Base-by-base conservation (phyloP, 352 stramenopile species). In the Phytophthora tubulina region DNA sequence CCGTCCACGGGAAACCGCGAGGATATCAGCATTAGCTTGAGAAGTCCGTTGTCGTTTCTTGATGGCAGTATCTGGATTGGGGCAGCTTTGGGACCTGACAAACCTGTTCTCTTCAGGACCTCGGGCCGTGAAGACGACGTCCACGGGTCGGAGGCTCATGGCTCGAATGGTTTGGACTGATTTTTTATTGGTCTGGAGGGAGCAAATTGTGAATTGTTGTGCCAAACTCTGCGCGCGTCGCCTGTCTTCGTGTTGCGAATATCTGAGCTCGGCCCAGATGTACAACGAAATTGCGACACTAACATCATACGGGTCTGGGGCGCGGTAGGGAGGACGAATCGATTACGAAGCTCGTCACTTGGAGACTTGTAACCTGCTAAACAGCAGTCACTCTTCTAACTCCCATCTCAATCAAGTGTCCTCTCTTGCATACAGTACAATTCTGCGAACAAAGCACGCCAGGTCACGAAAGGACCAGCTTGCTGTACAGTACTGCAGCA, bases 261-360 rank as follows among this genome's bases (percentile, higher is more conserved):
- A 7, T 39, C 35, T 39, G 35, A 45, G 39, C 21, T 21, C 21
- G 1, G 21, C 21, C 21, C 21, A 21, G 21, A 45, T 45, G 39
- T 6, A 45, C 39, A 45, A n/a, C 39, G 8, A 45, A 45, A 21
- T 45, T 45, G 39, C 39, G 39, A 45, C 39, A 45, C 39, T 8
- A 45, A 13, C 4, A 15, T 45, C 39, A 45, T 45, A 45, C 39
- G 39, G 13, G 39, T 4, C n/a, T 21, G 21, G 21, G 21, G 39
- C n/a, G 39, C 39, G 39, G 39, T 15, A 45, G 9, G 9, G 39
- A 45, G 39, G 39, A 21, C 39, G 39, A 45, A 45, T 45, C 39
- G 39, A 45, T 45, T 45, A 45, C 39, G 39, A n/a, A 39, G 39
- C 39, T n/a, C 39, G 39, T 45, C 39, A 45, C 39, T n/a, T 45